Conservation (phyloP, 2,329 filamentous ascomycete species). For the Trichophaea hybrida region DNA sequence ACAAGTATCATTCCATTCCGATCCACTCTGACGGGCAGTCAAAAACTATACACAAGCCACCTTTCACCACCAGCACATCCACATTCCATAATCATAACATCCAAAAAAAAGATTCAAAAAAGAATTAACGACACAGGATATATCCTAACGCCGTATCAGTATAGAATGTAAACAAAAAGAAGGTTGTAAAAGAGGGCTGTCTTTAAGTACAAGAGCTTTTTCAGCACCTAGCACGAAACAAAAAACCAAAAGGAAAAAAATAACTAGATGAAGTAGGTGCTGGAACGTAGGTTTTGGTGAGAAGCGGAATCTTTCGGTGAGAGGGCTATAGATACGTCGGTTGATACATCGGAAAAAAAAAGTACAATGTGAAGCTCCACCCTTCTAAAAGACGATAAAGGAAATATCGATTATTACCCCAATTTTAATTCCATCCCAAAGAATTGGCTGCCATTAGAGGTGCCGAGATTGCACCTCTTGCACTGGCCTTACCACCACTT, state of each 20-base stretch:
- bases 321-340: constrained; percentile 6
- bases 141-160: background rate
- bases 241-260: constrained; percentile 8
- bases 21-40: too few relatives aligned
- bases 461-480: constrained; percentile 62
- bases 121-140: background rate
- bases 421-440: constrained; percentile 73
- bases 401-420: background rate
- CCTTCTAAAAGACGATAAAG: constrained; percentile 4
- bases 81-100: background rate
- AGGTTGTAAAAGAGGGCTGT: background rate
- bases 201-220: background rate
- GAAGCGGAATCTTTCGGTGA: background rate
- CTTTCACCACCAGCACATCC: background rate
- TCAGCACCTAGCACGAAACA: background rate
- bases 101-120: constrained; percentile 1
- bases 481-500: constrained; percentile 33
- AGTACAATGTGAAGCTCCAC: background rate
- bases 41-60: too few relatives aligned
- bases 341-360: background rate
- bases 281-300: background rate
- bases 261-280: constrained; percentile 5
- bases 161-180: background rate
- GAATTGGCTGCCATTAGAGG: constrained; percentile 90
- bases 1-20: too few relatives aligned